These are phyloP conservation scores for Aspergillus quadricinctus DNA, from an alignment of 2,329 filamentous ascomycete species.

Conservation along the genomic window DNA sequence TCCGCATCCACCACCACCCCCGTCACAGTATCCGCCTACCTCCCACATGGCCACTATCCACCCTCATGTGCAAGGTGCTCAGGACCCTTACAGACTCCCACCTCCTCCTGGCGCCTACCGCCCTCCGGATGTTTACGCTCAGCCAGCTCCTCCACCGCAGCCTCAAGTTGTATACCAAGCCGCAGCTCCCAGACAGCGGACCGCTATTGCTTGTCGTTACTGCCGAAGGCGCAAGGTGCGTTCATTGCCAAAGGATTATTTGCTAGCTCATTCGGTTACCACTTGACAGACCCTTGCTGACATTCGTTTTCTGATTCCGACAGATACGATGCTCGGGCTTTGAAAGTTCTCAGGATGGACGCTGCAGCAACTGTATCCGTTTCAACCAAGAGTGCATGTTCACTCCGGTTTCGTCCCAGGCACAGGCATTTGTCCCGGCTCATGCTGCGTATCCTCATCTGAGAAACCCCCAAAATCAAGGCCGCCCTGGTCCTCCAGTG, in stretches of 20 bases:
- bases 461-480: constrained; percentile 36
- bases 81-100: constrained; percentile 42
- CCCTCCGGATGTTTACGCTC: constrained; percentile 39
- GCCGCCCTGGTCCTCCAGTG: constrained; percentile 33
- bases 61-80: constrained; percentile 36
- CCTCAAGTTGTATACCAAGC: constrained; percentile 41
- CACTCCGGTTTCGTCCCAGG: constrained; percentile 69
- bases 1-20: constrained; percentile 30
- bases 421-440: constrained; percentile 69
- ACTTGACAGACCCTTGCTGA: constrained; percentile 6
- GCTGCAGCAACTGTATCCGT: constrained; percentile 67
- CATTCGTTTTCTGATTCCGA: constrained; percentile 2
- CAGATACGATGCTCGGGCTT: constrained; percentile 75
- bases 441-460: constrained; percentile 61
- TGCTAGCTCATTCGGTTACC: background rate
- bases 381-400: constrained; percentile 77
- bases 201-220: constrained; percentile 50
- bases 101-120: constrained; percentile 42
- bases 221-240: constrained; percentile 50
- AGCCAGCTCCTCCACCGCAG: constrained; percentile 29
- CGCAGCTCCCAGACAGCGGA: constrained; percentile 47
- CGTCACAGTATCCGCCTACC: constrained; percentile 34
- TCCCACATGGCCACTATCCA: constrained; percentile 41
- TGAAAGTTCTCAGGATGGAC: constrained; percentile 65
- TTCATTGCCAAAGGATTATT: background rate